Evolutionary conservation across 441 rosid genomes (phyloP).

Genomic region (Daphne laureola): DNA sequence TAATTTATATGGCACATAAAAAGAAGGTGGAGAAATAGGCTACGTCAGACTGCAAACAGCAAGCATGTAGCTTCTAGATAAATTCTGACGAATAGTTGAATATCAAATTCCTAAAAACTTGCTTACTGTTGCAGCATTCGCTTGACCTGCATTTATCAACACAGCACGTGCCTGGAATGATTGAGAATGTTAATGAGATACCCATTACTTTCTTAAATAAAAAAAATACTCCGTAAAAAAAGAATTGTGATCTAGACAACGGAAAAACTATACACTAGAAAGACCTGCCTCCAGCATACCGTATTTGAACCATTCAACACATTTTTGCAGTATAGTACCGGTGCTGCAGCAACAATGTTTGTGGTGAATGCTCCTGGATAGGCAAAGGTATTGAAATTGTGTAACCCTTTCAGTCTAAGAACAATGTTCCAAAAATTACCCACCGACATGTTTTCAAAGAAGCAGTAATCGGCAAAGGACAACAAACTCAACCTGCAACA

Average conservation of each 20-base stretch:
- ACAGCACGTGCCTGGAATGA: slow-evolving; percentile 77
- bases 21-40: neutral
- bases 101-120: slow-evolving; percentile 10
- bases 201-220: no score
- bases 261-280: slow-evolving; percentile 1
- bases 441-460: no score
- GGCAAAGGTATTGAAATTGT: neutral
- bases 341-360: slow-evolving; percentile 92
- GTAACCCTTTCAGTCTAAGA: neutral
- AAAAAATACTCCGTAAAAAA: neutral
- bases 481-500: slow-evolving; percentile 51
- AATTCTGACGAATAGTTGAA: slow-evolving; percentile 10
- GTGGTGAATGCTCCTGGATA: slow-evolving; percentile 72
- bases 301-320: slow-evolving; percentile 41
- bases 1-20: neutral
- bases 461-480: no score
- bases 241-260: neutral
- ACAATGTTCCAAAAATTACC: no score
- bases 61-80: slow-evolving; percentile 1
- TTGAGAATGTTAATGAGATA: neutral
- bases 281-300: slow-evolving; percentile 25
- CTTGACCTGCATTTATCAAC: slow-evolving; percentile 94
- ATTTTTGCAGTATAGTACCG: slow-evolving; percentile 73
- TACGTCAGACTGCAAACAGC: neutral
- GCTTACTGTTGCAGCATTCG: slow-evolving; percentile 97